These are phyloP conservation scores for Helianthus annuus DNA, from an alignment of 129 eudicot genomes.

Conservation along the genomic window DNA sequence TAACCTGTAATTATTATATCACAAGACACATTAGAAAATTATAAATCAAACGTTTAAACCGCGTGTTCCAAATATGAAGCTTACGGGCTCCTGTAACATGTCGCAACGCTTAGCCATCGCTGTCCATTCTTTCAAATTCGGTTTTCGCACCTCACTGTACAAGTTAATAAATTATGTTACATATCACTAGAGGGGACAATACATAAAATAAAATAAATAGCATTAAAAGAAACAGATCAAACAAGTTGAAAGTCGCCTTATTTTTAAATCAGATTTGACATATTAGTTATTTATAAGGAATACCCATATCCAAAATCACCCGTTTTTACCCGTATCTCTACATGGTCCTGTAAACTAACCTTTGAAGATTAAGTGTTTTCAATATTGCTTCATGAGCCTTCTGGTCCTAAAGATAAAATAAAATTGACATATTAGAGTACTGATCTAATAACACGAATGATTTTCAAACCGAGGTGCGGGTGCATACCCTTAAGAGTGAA, in stretches of 20 bases:
- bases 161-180: background rate
- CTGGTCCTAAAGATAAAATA: constrained; percentile 57
- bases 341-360: constrained; percentile 45
- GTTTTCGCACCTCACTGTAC: constrained; percentile 58
- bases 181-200: background rate
- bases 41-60: background rate
- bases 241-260: background rate
- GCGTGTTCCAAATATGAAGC: constrained; percentile 2
- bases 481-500: constrained; percentile 67
- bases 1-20: constrained; percentile 49
- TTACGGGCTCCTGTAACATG: constrained; percentile 69
- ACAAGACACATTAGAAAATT: constrained; percentile 8
- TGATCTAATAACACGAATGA: constrained; percentile 17
- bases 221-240: background rate
- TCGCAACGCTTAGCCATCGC: constrained; percentile 78
- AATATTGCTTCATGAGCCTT: constrained; percentile 95
- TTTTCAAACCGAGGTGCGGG: background rate
- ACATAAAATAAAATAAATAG: background rate
- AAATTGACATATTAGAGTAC: constrained; percentile 8
- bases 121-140: constrained; percentile 82
- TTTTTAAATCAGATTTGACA: background rate
- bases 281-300: background rate
- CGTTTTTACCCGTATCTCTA: background rate
- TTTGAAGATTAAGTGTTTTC: constrained; percentile 68
- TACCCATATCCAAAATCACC: constrained; percentile 2